Conservation (phyloP, 768 basidiomycete species). For the Hericium erinaceus region DNA sequence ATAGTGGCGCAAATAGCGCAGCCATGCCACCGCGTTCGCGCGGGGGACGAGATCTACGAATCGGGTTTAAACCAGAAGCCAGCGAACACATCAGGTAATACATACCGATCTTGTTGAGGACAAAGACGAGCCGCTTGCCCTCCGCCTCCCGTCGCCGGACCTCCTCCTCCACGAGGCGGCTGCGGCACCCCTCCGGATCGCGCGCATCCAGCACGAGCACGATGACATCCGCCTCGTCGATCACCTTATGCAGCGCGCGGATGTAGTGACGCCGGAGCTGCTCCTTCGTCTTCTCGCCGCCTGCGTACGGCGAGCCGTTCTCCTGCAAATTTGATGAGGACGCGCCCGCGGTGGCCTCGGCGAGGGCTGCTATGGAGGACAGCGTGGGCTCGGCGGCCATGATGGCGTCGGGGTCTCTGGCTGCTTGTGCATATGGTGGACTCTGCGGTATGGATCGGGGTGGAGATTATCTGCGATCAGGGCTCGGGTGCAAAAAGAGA, state of each 20-base stretch:
- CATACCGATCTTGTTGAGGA: constrained; percentile 95
- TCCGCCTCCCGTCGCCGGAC: constrained; percentile 77
- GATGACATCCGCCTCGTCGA: constrained; percentile 87
- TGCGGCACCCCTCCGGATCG: constrained; percentile 91
- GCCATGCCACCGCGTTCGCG: constrained; percentile 83
- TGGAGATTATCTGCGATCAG: background rate
- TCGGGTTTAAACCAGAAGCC: background rate
- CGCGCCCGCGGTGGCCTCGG: constrained; percentile 26
- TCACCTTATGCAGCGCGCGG: constrained; percentile 79
- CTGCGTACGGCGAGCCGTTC: constrained; percentile 13
- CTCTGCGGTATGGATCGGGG: background rate
- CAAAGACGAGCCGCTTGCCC: constrained; percentile 87
- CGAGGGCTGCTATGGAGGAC: constrained; percentile 47
- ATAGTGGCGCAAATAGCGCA: constrained; percentile 83
- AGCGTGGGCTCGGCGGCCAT: constrained; percentile 74
- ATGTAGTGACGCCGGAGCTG: constrained; percentile 68
- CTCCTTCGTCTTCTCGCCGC: constrained; percentile 46
- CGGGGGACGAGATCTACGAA: constrained; percentile 77
- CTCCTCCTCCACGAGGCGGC: constrained; percentile 89
- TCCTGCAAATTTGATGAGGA: constrained; percentile 26
- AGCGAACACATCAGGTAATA: constrained; percentile 3
- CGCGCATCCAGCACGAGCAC: constrained; percentile 87
- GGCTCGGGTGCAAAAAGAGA: background rate
- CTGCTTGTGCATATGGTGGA: constrained; percentile 8
- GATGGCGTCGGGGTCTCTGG: constrained; percentile 42